Percentiles rank a stretch among this genome's conserved stretches.
Conservation (phyloP, 352 stramenopile genomes). For the Phytopythium litorale region DNA sequence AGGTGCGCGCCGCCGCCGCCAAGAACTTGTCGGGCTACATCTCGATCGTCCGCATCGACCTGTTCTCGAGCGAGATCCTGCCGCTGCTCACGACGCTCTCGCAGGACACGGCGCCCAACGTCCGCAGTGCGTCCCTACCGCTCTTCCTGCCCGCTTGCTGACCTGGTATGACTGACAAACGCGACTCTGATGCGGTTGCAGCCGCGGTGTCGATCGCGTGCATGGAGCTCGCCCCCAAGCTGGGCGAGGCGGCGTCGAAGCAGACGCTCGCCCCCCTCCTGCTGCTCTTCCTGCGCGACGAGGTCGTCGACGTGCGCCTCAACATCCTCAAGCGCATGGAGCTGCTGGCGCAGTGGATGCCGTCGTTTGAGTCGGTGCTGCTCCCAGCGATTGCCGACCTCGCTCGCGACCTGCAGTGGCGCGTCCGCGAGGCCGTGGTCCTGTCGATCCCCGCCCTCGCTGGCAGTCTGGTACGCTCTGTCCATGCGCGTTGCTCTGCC, state of each 20-base stretch:
- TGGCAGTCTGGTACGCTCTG: constrained; percentile 71
- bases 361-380: constrained; percentile 76
- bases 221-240: constrained; percentile 93
- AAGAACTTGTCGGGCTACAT: constrained; percentile 93
- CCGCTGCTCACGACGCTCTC: constrained; percentile 88
- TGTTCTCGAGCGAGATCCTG: constrained; percentile 90
- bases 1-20: constrained; percentile 90
- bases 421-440: constrained; percentile 91
- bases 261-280: constrained; percentile 68
- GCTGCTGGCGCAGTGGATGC: constrained; percentile 88
- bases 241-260: constrained; percentile 90
- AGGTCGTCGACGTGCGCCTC: constrained; percentile 91
- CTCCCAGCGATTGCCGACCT: constrained; percentile 89
- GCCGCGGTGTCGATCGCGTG: constrained; percentile 76
- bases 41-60: constrained; percentile 85
- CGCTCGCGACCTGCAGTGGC: constrained; percentile 91
- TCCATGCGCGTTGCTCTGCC: constrained; percentile 13
- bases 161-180: neutral
- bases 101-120: constrained; percentile 89
- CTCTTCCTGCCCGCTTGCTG: neutral
- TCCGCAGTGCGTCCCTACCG: constrained; percentile 53
- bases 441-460: constrained; percentile 89
- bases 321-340: constrained; percentile 94
- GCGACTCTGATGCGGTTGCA: constrained; percentile 13
- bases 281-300: constrained; percentile 80